phyloP scores from a whole-genome alignment of 2,329 filamentous ascomycete species.

The Colletotrichum melonis region DNA sequence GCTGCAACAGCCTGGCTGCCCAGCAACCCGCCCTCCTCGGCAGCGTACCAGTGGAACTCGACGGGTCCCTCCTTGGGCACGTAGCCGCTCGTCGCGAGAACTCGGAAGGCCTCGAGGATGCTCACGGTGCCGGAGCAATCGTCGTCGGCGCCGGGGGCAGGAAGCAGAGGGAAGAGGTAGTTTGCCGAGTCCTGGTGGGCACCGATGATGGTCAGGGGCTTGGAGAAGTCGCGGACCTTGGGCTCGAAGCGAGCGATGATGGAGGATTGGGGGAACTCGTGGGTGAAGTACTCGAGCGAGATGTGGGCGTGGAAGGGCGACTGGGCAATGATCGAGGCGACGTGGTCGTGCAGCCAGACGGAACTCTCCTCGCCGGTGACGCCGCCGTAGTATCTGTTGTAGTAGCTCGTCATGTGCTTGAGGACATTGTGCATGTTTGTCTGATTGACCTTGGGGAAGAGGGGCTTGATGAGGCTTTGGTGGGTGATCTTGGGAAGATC shows the following conservation, averaged over 20 bases:
- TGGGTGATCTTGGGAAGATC: slow-evolving; percentile 53
- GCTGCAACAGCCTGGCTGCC: slow-evolving; percentile 74
- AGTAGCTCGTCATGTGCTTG: slow-evolving; percentile 69
- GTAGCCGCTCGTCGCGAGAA: slow-evolving; percentile 63
- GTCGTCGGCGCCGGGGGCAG: slow-evolving; percentile 79
- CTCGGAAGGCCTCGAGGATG: slow-evolving; percentile 77
- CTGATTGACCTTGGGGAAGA: slow-evolving; percentile 70
- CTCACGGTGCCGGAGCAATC: slow-evolving; percentile 79
- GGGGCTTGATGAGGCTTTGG: slow-evolving; percentile 64
- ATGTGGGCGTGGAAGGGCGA: slow-evolving; percentile 50
- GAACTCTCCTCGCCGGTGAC: slow-evolving; percentile 46
- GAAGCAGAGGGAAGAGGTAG: slow-evolving; percentile 74
- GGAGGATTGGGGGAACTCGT: slow-evolving; percentile 76
- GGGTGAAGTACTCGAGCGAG: slow-evolving; percentile 65
- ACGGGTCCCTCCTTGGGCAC: slow-evolving; percentile 56
- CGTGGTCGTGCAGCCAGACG: slow-evolving; percentile 49
- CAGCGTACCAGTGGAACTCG: slow-evolving; percentile 86
- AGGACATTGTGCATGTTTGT: slow-evolving; percentile 74
- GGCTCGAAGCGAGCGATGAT: slow-evolving; percentile 75
- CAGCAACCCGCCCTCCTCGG: slow-evolving; percentile 77
- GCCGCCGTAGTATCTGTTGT: slow-evolving; percentile 67
- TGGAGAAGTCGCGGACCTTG: slow-evolving; percentile 47
- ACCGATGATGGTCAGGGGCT: slow-evolving; percentile 65
- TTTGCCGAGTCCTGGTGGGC: slow-evolving; percentile 83
- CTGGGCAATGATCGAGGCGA: slow-evolving; percentile 47